Base-by-base conservation (phyloP, 2,329 filamentous ascomycete species). In the Endoconidiophora laricicola region DNA sequence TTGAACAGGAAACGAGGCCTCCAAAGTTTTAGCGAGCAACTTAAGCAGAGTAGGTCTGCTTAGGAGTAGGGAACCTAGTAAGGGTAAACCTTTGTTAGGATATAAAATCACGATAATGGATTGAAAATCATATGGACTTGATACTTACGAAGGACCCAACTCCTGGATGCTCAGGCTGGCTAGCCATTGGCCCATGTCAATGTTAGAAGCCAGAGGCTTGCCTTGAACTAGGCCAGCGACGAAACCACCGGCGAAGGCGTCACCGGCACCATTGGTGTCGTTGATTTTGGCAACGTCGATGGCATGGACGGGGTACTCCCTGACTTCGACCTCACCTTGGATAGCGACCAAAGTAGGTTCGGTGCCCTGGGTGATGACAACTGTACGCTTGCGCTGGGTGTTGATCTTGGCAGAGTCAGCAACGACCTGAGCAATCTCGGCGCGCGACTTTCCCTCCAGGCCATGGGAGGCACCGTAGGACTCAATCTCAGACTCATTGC, bases 101-200 rank as follows among this genome's bases (percentile, higher is more conserved):
- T n/a, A n/a, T 38, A 7, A n/a, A 18, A 38, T n/a, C 4, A 39
- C 5, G 23, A 14, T 5, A 40, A 33, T 14, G 24, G 16, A 18
- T 12, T 6, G n/a, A 48, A 33, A 7, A 23, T 9, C 12, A 26
- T 20, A 45, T 16, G 12, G 29, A 26, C 36, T 37, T 18, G 40
- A 39, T 56, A 83, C 84, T 74, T 82, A 96, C 83, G 87, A 91
- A 68, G 90, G 88, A 60, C 91, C 91, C 59, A 95, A 73, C 70
- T 96, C 88, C 71, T 90, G 81, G 65, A 98, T 90, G 73, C 87
- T 91, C 61, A 94, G 73, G 62, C 83, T 82, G 46, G 91, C 91
- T 57, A 98, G 77, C 91, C 91, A 98, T 69, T 95, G 88, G 56
- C 91, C 91, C 76, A 91, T 85, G 65, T 95, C 84, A 58, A 98